These are phyloP conservation scores for Collybia nuda DNA, from an alignment of 768 basidiomycete genomes.

Conservation along the genomic window DNA sequence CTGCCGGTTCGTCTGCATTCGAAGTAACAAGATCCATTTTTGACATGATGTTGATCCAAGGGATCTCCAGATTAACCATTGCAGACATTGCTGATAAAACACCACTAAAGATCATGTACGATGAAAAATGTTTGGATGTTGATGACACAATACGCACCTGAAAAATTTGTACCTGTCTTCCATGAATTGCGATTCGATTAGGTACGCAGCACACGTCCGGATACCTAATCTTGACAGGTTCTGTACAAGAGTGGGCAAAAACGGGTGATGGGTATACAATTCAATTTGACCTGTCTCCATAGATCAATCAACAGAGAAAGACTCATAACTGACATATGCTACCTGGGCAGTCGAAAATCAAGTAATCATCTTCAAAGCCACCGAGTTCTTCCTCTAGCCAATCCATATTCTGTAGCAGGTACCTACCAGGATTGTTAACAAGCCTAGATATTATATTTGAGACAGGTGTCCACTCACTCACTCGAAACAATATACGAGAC, in stretches of 20 bases:
- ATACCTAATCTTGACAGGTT: slow-evolving; percentile 75
- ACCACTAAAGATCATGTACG: slow-evolving; percentile 50
- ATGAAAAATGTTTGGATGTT: slow-evolving; percentile 1
- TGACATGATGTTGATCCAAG: slow-evolving; percentile 97
- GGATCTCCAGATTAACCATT: slow-evolving; percentile 97
- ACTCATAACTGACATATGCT: slow-evolving; percentile 4
- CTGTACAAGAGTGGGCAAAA: slow-evolving; percentile 88
- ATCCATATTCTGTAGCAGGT: slow-evolving; percentile 95
- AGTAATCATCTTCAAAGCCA: slow-evolving; percentile 93
- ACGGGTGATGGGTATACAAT: slow-evolving; percentile 96
- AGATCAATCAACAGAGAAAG: not conserved
- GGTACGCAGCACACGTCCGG: slow-evolving; percentile 84
- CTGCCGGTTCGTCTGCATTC: slow-evolving; percentile 57
- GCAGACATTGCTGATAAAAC: slow-evolving; percentile 98
- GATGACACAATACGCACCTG: slow-evolving; percentile 43
- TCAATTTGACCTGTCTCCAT: slow-evolving; percentile 84
- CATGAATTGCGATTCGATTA: slow-evolving; percentile 99
- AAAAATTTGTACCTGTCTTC: slow-evolving; percentile 99
- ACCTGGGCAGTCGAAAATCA: slow-evolving; percentile 92
- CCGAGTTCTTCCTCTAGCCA: slow-evolving; percentile 98
- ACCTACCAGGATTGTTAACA: slow-evolving; percentile 46
- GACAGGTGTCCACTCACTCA: slow-evolving; percentile 59
- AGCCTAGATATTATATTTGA: not conserved
- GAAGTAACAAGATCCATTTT: slow-evolving; percentile 96
- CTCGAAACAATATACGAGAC: slow-evolving; percentile 98